Evolutionary conservation across 2,329 filamentous ascomycete species (phyloP), one percentile per base, ranked within the genome.

Genomic region (Cladosporium sp.): DNA sequence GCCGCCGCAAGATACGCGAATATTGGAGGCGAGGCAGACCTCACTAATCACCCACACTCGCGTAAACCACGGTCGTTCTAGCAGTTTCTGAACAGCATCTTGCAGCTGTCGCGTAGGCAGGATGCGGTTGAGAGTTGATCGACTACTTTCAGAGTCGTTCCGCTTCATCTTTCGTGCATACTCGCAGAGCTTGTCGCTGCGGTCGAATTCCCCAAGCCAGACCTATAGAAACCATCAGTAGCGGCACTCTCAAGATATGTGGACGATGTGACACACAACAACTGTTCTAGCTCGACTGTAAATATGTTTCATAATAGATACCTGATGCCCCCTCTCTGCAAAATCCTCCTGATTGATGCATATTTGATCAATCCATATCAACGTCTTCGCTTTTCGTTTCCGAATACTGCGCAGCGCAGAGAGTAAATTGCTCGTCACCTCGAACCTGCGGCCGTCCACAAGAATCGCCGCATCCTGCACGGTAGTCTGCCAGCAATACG

Each of bases 251-350:
- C 14, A 8, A 30, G 12, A 28, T 8, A 28, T 3, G 18, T 0
- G 51, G 28, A 30, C 10, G 12, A 21, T 3, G 18, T 12, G 21
- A 15, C 60, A 21, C 55, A 65, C 64, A 28, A 66, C 28, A 6
- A 66, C 64, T 57, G 60, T 59, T 26, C 36, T 66, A 7, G 72
- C 71, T 24, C 57, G 62, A 36, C 64, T 69, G 70, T 76, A 79
- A 44, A 79, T 76, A 4, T 74, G 60, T 11, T 74, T 72, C 76
- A 79, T 79, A 32, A 78, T 74, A 3, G 69, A 71, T 5, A 79
- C 74, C 66, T 78, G 77, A 26, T 74, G 68, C 4, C 67, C 70
- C 24, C 74, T 74, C 51, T 79, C 77, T 5, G 61, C 54, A 24
- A 69, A 55, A 65, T 78, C 72, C 1, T 68, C 59, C 64, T 78